Base-by-base conservation (phyloP, 768 basidiomycete genomes). In the button mushroom (Agaricus bisporus) region DNA sequence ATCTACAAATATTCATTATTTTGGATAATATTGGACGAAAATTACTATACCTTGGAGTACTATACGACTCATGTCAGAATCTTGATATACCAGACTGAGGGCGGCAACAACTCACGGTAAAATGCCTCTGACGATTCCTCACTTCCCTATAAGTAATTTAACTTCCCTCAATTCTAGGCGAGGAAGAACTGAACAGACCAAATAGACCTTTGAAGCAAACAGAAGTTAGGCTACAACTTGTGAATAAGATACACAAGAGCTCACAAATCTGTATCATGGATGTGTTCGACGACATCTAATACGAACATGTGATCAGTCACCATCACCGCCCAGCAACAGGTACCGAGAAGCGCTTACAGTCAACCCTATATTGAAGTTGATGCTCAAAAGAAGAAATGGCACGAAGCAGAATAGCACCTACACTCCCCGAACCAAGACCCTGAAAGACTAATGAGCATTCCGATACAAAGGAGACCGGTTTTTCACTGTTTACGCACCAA, bases 81-180 rank as follows among this genome's bases (percentile, higher is more conserved):
- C 15, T 15, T 22, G 32, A 11, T 12, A 38, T 9, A 12, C 8
- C 26, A 7, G 28, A 42, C 17, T 2, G 20, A 10, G 20, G 14
- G 14, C n/a, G 45, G 28, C 17, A 32, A 10, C 17, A 29, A 71
- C 84, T 47, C 57, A 88, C 88, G 38, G 92, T 88, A 63, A 94
- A 95, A 61, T 95, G 85, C 47, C 87, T 80, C 66, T 87, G 81
- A 66, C 82, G 82, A 58, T 87, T 86, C 55, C 95, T 78, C 15
- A 98, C 95, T 71, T 98, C 95, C 93, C 89, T 91, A 66, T 32
- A 32, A 32, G 11, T 22, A 59, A 47, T 45, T 43, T 20, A 32
- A 1, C n/a, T n/a, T 32, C 43, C 41, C 45, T 26, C 48, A 42
- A 15, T 20, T 38, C 15, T 7, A 12, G n/a, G 37, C 15, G 28